Conservation (phyloP, 257 asterid species). For the Mentha longifolia region DNA sequence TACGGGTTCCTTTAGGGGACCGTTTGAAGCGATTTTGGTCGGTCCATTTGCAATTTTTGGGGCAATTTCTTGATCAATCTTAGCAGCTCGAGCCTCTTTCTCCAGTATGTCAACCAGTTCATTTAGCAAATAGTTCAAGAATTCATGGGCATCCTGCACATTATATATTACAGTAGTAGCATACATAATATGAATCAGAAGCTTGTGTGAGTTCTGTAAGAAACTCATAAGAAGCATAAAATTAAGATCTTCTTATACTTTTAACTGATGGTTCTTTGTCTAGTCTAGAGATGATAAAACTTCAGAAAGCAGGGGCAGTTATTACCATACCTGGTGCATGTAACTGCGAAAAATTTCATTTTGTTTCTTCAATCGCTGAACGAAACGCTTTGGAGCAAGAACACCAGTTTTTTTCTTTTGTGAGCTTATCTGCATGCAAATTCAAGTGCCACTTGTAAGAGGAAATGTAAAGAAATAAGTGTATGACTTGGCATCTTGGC, state of each 20-base stretch:
- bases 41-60: conserved; percentile 71
- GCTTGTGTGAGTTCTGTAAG: conserved; percentile 1
- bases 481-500: conserved; percentile 3
- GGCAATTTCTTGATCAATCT: conserved; percentile 60
- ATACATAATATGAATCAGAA: conserved; percentile 21
- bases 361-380: conserved; percentile 87
- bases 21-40: conserved; percentile 49
- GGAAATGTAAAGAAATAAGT: neutral
- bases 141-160: conserved; percentile 88
- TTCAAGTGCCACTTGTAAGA: conserved; percentile 25
- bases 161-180: conserved; percentile 19
- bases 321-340: conserved; percentile 86
- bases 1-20: conserved; percentile 62
- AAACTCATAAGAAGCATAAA: conserved; percentile 18
- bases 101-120: conserved; percentile 91
- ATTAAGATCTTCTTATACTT: conserved; percentile 22
- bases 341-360: conserved; percentile 90
- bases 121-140: conserved; percentile 81
- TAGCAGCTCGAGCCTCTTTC: conserved; percentile 68
- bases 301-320: neutral
- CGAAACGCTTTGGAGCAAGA: conserved; percentile 90
- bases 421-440: conserved; percentile 72
- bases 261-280: neutral
- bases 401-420: conserved; percentile 95
- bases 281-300: no score